Conservation (phyloP, 164 flowering plant genomes). For the Tetrastigma voinierianum region DNA sequence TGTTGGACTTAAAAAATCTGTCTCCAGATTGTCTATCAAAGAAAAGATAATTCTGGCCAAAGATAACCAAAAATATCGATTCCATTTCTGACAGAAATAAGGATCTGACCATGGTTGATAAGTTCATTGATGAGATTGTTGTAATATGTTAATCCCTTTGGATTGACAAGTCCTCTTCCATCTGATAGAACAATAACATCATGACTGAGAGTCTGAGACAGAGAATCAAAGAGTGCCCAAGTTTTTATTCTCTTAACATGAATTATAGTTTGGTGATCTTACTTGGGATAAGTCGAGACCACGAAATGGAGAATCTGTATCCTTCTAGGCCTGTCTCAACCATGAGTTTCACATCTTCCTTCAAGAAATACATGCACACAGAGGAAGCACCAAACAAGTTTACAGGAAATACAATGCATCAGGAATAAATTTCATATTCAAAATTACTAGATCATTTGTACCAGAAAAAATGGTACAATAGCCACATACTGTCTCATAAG, state of each 20-base stretch:
- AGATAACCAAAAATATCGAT: background rate
- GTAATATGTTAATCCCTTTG: slow-evolving; percentile 67
- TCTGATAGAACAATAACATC: slow-evolving; percentile 25
- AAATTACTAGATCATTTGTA: no score
- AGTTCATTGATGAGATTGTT: slow-evolving; percentile 70
- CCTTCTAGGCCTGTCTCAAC: slow-evolving; percentile 54
- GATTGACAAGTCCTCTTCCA: slow-evolving; percentile 73
- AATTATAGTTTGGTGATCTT: slow-evolving; percentile 5
- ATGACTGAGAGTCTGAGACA: background rate
- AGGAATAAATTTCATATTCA: no score
- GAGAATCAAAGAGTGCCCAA: background rate
- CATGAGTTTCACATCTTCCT: slow-evolving; percentile 67
- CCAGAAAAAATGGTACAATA: no score
- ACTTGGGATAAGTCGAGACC: slow-evolving; percentile 66
- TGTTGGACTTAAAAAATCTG: no score
- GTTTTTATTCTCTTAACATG: background rate
- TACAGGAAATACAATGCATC: no score
- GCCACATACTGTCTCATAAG: no score
- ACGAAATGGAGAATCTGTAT: slow-evolving; percentile 59
- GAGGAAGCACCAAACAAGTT: no score
- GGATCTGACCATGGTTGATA: slow-evolving; percentile 34
- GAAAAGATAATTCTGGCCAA: no score
- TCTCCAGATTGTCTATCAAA: no score
- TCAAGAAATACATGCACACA: slow-evolving; percentile 3
- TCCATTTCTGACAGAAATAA: background rate